Evolutionary conservation across 257 asterid species (phyloP), one percentile per base, ranked within the genome.

Genomic region (Petunia axillaris): DNA sequence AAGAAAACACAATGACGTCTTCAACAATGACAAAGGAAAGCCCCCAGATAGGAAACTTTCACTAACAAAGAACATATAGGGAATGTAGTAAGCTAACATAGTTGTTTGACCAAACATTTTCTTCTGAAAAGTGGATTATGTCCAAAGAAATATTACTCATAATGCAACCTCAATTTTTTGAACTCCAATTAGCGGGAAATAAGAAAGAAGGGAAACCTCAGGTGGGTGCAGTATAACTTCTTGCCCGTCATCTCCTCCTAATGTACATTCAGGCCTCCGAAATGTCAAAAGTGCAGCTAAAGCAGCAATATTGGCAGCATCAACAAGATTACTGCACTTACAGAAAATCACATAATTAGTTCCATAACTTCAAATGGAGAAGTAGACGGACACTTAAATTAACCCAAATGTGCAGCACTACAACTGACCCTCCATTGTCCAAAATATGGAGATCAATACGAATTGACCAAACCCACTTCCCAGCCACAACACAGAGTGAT

Each of bases 241-340:
- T 79, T 90, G 94, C 63, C 92, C 94, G 86, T 90, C 93, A 46
- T 96, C 96, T 71, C 95, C 97, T 85, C 94, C 98, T 82, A 92
- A 77, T 55, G 97, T 87, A 86, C 98, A 93, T 75, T 94, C 98
- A 62, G 97, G 95, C 86, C 99, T 90, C 83, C 97, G 94, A 78
- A 89, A 96, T 79, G 99, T 89, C 89, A 90, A 84, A 43, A 96
- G 97, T 80, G 98, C 92, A 82, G 97, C 97, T 88, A 96, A 85
- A 76, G 98, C 99, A 79, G 98, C 98, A 88, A 92, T 83, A 83
- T 94, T 94, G 83, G 98, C 97, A 60, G 98, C 98, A 86, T 94
- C 99, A 80, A 96, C 94, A 79, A 96, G 98, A 89, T 96, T 96
- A 64, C 99, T 96, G 79, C 77, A 50, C 65, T 77, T 79, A 77